These are phyloP conservation scores for Oldenlandia corymbosa DNA, from an alignment of 257 asterid species.

Conservation along the genomic window DNA sequence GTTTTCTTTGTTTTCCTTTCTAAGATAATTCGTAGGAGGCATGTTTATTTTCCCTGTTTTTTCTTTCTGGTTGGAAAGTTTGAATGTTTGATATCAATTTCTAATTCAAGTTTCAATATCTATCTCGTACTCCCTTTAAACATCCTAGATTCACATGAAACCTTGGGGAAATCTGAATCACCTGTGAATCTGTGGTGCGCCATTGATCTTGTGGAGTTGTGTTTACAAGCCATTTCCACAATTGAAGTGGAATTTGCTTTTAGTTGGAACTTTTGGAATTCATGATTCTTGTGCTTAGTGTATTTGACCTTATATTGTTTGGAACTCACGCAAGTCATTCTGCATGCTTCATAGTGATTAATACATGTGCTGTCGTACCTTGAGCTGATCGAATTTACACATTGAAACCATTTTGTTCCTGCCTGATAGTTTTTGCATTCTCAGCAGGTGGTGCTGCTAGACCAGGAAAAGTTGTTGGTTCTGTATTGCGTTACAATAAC, in stretches of 20 bases:
- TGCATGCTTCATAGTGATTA: not conserved
- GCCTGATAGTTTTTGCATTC: not conserved
- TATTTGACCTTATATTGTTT: too few relatives aligned
- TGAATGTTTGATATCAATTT: not conserved
- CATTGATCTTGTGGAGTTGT: not conserved
- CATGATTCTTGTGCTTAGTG: too few relatives aligned
- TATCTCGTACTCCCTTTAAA: not conserved
- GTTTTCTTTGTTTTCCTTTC: not conserved
- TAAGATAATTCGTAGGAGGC: not conserved
- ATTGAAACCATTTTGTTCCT: not conserved
- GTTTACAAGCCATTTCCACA: not conserved
- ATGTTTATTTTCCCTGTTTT: not conserved
- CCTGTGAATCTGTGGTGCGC: not conserved
- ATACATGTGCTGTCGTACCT: not conserved
- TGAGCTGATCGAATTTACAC: not conserved
- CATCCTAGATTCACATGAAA: not conserved
- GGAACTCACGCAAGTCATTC: not conserved
- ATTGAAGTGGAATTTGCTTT: not conserved
- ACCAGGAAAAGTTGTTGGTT: conserved; percentile 69
- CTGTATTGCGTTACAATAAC: conserved; percentile 51
- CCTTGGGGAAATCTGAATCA: not conserved
- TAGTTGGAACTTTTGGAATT: not conserved
- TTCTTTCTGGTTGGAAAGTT: not conserved
- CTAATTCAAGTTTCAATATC: not conserved
- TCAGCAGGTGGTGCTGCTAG: conserved; percentile 65